Evolutionary conservation across 2,329 filamentous ascomycete genomes (phyloP), one percentile per base, ranked within the genome.

Genomic region (Rugonectria rugulosa): DNA sequence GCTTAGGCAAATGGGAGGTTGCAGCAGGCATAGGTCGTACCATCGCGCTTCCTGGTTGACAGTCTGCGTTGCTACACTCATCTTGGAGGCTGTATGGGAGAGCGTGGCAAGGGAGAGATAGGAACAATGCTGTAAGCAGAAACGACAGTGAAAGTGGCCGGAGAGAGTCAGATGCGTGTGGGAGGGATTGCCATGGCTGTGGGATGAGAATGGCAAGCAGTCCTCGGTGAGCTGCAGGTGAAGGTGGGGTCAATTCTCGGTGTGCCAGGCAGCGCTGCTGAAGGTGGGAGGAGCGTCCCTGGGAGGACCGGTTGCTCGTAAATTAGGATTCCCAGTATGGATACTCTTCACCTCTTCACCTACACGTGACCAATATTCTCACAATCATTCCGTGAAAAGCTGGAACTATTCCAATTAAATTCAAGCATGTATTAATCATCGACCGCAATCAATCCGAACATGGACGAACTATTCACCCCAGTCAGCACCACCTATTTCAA

Each of bases 401-500:
- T n/a, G n/a, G 31, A n/a, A 9, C 19, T n/a, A n/a, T n/a, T n/a
- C n/a, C n/a, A n/a, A n/a, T n/a, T n/a, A n/a, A n/a, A 29, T 37
- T 37, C n/a, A 17, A 15, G n/a, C 17, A n/a, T n/a, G n/a, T n/a
- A n/a, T n/a, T n/a, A n/a, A n/a, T n/a, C n/a, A n/a, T n/a, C n/a
- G n/a, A n/a, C n/a, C n/a, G n/a, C n/a, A n/a, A n/a, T n/a, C n/a
- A n/a, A n/a, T n/a, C n/a, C 11, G 29, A 63, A 44, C 23, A 88
- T 87, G 85, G 83, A 85, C 52, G 78, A 78, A 23, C 71, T 87
- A 21, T 72, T 87, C 54, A 83, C 76, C 9, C 82, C 79, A 2
- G 75, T 85, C 62, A 83, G 79, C 75, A 81, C 78, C 42, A 79
- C 77, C 2, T 81, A 84, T 61, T 74, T 72, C 40, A 77, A 77